Percentiles rank a stretch among this genome's conserved stretches.
phyloP scores from a whole-genome alignment of 1,284 basidiomycete species.

The Pascua guehoae region DNA sequence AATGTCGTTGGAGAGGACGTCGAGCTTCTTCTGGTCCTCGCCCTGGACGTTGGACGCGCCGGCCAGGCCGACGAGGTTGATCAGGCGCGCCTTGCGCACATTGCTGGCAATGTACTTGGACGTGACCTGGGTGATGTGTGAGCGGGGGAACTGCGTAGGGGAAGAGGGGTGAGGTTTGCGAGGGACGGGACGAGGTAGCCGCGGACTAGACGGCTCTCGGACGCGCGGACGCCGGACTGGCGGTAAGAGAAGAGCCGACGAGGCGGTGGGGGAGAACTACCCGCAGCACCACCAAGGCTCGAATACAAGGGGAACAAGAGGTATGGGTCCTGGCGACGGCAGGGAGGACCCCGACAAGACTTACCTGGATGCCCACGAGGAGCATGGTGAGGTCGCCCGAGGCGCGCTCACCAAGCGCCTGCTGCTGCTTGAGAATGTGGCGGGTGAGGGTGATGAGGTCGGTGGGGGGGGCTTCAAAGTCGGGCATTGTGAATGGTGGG shows the following conservation, averaged over 20 bases:
- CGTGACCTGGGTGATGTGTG: conserved; percentile 52
- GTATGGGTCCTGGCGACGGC: not conserved
- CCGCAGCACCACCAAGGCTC: not conserved
- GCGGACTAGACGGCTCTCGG: too few relatives aligned
- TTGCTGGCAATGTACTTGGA: conserved; percentile 93
- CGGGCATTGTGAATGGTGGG: conserved; percentile 8
- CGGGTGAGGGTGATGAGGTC: conserved; percentile 89
- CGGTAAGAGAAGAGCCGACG: not conserved
- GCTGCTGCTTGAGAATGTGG: conserved; percentile 79
- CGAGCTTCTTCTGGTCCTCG: conserved; percentile 99
- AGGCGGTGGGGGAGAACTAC: not conserved
- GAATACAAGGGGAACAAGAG: not conserved
- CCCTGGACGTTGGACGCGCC: conserved; percentile 96
- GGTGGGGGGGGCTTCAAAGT: conserved; percentile 64
- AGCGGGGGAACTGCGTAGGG: not conserved
- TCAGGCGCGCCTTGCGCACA: conserved; percentile 91
- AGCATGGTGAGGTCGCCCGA: conserved; percentile 93
- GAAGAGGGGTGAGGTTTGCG: not conserved
- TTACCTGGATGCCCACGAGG: conserved; percentile 88
- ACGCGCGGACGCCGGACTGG: too few relatives aligned
- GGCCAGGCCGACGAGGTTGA: conserved; percentile 96
- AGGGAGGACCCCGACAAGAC: not conserved
- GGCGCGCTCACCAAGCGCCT: conserved; percentile 70
- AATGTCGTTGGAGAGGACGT: conserved; percentile 97
- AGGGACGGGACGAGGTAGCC: too few relatives aligned